Evolutionary conservation across 2,329 filamentous ascomycete species (phyloP).

Genomic region (Exophiala oligosperma): DNA sequence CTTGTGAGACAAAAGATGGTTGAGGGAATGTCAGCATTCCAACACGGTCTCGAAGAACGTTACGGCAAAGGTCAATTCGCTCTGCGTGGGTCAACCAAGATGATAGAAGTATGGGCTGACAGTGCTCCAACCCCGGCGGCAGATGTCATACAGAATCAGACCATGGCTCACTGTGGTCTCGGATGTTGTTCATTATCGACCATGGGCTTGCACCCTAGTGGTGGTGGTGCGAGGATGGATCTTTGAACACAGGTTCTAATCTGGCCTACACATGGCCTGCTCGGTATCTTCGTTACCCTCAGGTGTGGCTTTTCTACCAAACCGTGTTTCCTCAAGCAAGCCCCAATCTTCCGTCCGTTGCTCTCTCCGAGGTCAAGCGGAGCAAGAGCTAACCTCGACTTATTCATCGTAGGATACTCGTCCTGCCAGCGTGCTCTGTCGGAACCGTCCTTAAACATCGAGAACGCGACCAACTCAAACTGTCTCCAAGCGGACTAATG

Average conservation of each 20-base stretch:
- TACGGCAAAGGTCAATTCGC: neutral
- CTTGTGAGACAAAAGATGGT: neutral
- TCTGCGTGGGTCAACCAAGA: too few species aligned
- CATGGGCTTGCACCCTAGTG: neutral
- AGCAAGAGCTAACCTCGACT: neutral
- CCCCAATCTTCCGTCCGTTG: neutral
- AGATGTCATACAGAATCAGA: slow-evolving; percentile 5
- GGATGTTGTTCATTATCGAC: neutral
- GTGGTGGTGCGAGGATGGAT: slow-evolving; percentile 9
- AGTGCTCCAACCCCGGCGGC: slow-evolving; percentile 7
- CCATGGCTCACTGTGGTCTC: slow-evolving; percentile 6
- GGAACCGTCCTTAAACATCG: neutral
- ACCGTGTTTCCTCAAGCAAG: neutral
- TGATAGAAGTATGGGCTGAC: too few species aligned
- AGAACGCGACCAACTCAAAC: slow-evolving; percentile 1
- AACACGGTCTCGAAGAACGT: neutral
- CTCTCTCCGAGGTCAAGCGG: neutral
- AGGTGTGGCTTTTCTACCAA: neutral
- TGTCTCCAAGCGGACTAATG: slow-evolving; percentile 1
- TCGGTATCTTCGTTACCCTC: neutral
- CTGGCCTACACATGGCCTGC: neutral
- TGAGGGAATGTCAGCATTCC: neutral
- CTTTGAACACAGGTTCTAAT: slow-evolving; percentile 5
- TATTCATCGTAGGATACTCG: too few species aligned
- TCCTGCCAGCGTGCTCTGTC: neutral